These are phyloP conservation scores for Hypoxylon sp. DNA, from an alignment of 2,329 filamentous ascomycete genomes.

Conservation along the genomic window DNA sequence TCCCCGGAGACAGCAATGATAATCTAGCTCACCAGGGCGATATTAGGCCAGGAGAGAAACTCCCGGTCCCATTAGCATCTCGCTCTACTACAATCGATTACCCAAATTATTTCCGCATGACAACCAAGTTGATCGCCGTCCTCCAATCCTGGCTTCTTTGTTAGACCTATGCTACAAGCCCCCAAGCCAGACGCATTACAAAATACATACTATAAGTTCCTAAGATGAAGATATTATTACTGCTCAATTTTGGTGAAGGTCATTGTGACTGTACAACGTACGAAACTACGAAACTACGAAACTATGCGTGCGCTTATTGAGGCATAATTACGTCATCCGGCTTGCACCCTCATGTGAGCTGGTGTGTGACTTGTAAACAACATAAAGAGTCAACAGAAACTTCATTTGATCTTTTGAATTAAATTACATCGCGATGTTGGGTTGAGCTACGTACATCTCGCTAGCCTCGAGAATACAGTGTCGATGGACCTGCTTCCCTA, in stretches of 20 bases:
- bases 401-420: neutral
- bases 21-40: neutral
- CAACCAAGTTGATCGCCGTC: neutral
- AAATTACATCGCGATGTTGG: neutral
- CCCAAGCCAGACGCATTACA: neutral
- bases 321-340: slow-evolving; percentile 20
- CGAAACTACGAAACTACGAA: no score
- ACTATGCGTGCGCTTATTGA: neutral
- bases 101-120: neutral
- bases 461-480: neutral
- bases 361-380: slow-evolving; percentile 4
- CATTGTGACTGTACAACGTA: neutral
- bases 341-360: neutral
- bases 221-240: neutral
- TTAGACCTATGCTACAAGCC: neutral
- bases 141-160: neutral
- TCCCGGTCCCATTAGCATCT: neutral
- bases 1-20: neutral
- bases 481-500: neutral
- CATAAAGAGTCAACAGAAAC: neutral
- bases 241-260: neutral
- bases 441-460: neutral
- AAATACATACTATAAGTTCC: neutral
- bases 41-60: neutral
- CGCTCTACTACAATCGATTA: neutral